Conservation (phyloP, 2,329 filamentous ascomycete genomes). For the Calonectria hawksworthii region DNA sequence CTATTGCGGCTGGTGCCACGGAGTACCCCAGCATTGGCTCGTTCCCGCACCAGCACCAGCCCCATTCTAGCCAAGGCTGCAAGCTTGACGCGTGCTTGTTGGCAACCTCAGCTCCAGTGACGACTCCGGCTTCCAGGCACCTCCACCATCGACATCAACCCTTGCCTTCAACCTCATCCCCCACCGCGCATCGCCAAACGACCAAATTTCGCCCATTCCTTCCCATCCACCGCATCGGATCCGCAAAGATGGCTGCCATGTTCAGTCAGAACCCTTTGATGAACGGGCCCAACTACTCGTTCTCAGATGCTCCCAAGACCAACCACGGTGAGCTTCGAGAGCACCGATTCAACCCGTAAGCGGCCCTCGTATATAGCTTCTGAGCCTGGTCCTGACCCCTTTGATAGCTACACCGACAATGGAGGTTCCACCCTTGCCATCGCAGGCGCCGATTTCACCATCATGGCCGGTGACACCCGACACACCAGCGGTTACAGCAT, state of each 20-base stretch:
- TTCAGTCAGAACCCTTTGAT: slow-evolving; percentile 79
- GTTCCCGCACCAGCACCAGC: slow-evolving; percentile 12
- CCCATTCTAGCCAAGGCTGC: slow-evolving; percentile 62
- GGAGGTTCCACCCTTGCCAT: slow-evolving; percentile 97
- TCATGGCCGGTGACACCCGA: slow-evolving; percentile 97
- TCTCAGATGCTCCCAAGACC: slow-evolving; percentile 71
- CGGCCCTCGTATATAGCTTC: background rate
- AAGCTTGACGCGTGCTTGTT: slow-evolving; percentile 60
- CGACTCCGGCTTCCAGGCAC: slow-evolving; percentile 38
- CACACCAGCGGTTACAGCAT: slow-evolving; percentile 98
- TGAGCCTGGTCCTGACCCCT: slow-evolving; percentile 22
- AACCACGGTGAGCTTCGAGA: slow-evolving; percentile 71
- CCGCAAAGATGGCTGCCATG: slow-evolving; percentile 71
- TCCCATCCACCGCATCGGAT: background rate
- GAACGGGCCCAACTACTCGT: slow-evolving; percentile 79
- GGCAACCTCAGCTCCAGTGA: slow-evolving; percentile 47
- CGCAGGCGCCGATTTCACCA: slow-evolving; percentile 92
- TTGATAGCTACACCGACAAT: slow-evolving; percentile 91
- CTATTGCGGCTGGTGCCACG: slow-evolving; percentile 48
- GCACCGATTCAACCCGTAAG: slow-evolving; percentile 95
- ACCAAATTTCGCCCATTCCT: background rate
- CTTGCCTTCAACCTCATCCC: slow-evolving; percentile 23
- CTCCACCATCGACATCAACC: slow-evolving; percentile 32
- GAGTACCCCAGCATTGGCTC: slow-evolving; percentile 3
- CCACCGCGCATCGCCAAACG: slow-evolving; percentile 28